A percentile compares a stretch with the other conserved stretches of the same genome.
Conservation (phyloP, 2,329 filamentous ascomycete genomes). For the Trichoderma arundinaceum region DNA sequence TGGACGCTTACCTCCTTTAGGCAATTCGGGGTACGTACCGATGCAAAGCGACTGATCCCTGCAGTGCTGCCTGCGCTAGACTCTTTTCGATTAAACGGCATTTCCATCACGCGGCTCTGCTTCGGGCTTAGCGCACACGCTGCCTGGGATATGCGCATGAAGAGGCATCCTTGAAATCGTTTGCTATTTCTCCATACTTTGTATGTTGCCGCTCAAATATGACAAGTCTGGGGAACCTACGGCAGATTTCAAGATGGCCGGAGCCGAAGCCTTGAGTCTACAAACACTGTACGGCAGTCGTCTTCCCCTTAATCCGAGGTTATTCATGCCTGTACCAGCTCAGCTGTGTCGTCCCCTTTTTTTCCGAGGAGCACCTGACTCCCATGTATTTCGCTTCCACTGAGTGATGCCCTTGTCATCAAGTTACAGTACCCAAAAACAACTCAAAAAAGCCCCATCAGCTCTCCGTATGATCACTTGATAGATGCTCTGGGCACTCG, state of each 20-base stretch:
- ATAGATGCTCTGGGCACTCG: not conserved
- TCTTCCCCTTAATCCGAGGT: no score
- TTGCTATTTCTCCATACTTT: not conserved
- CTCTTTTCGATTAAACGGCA: not conserved
- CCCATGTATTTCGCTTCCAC: conserved; percentile 19
- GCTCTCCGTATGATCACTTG: conserved; percentile 14
- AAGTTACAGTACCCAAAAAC: conserved; percentile 5
- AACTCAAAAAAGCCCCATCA: conserved; percentile 13
- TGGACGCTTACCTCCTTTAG: not conserved
- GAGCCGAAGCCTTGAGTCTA: no score
- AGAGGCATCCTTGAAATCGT: conserved; percentile 13
- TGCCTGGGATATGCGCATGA: conserved; percentile 9
- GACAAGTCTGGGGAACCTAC: not conserved
- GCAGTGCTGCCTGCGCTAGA: not conserved
- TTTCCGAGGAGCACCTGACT: conserved; percentile 23
- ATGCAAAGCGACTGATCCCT: not conserved
- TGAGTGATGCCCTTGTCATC: conserved; percentile 3
- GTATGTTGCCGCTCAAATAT: not conserved
- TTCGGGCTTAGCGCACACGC: not conserved
- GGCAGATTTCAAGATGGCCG: no score
- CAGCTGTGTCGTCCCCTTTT: not conserved
- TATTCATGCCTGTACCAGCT: no score
- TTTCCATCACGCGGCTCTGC: not conserved
- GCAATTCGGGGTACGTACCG: not conserved
- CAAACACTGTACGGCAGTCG: no score